Percentiles rank a stretch among this genome's conserved stretches.
Conservation (phyloP, 2,329 filamentous ascomycete genomes). For the Apiospora kogelbergensis region DNA sequence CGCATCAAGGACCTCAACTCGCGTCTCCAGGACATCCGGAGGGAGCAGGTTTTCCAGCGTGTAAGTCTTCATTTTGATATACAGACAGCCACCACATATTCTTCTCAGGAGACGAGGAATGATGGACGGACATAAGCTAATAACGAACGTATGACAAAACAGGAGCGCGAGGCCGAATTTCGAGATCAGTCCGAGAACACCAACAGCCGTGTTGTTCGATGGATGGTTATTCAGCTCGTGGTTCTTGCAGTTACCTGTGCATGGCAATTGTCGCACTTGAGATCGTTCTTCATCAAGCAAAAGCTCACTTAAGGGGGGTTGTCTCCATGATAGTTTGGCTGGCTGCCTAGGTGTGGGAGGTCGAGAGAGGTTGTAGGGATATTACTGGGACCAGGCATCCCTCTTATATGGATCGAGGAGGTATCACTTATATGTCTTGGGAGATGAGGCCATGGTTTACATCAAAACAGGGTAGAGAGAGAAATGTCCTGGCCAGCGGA, state of each 20-base stretch:
- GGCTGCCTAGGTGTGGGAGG: not conserved
- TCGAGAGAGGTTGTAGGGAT: not conserved
- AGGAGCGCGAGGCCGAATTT: conserved; percentile 98
- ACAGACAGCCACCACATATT: too few relatives aligned
- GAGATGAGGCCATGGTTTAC: not conserved
- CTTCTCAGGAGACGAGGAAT: too few relatives aligned
- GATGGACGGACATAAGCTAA: not conserved
- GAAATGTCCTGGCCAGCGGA: not conserved
- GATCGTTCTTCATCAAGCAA: conserved; percentile 99
- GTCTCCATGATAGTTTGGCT: not conserved
- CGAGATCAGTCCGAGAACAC: conserved; percentile 94
- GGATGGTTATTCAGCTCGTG: conserved; percentile 87
- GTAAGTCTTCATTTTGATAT: conserved; percentile 45
- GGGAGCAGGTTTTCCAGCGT: conserved; percentile 95
- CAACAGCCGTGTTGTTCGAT: conserved; percentile 87
- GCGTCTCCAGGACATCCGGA: conserved; percentile 80
- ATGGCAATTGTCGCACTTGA: conserved; percentile 94
- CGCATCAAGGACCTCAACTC: conserved; percentile 88
- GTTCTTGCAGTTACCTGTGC: conserved; percentile 86
- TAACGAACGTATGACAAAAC: conserved; percentile 15
- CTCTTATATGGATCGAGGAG: not conserved
- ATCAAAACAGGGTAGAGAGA: not conserved
- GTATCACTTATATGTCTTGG: not conserved
- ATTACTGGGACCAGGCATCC: not conserved
- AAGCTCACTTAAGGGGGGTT: conserved; percentile 74